Evolutionary conservation across 78 protist genomes (phyloP).

Genomic region (Creolimax fragrantissima): DNA sequence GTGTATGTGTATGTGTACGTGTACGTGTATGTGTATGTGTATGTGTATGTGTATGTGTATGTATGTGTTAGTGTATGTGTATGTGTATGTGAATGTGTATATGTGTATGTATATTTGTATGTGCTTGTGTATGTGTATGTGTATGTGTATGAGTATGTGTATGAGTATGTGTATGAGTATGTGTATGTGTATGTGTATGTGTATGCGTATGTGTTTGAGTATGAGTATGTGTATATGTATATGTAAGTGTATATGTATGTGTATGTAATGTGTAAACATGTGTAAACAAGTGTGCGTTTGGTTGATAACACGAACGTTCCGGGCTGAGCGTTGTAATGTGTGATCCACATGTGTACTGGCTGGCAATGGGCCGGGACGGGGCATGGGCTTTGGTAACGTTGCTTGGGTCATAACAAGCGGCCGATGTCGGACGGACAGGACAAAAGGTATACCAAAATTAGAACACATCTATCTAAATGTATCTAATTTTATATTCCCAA

Average conservation of each 20-base stretch:
- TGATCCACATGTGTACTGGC: background rate
- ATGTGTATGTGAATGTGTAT: background rate
- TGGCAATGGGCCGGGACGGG: background rate
- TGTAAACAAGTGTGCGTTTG: background rate
- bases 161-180: background rate
- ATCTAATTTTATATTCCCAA: too few relatives aligned
- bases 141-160: background rate
- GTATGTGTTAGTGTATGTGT: background rate
- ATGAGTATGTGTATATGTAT: background rate
- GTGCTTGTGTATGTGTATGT: background rate
- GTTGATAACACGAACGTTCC: background rate
- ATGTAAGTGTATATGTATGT: background rate
- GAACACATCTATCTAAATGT: too few relatives aligned
- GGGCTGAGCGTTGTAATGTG: background rate
- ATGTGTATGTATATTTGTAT: background rate
- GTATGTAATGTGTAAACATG: background rate
- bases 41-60: background rate
- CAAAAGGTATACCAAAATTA: too few relatives aligned
- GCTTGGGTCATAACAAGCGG: too few relatives aligned
- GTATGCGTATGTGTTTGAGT: background rate
- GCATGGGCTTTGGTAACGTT: background rate
- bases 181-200: background rate
- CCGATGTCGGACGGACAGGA: too few relatives aligned
- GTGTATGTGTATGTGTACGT: background rate
- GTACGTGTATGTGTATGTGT: background rate